These are phyloP conservation scores for Vitrella brassicaformis DNA, from an alignment of 73 alveolate genomes.

Conservation along the genomic window DNA sequence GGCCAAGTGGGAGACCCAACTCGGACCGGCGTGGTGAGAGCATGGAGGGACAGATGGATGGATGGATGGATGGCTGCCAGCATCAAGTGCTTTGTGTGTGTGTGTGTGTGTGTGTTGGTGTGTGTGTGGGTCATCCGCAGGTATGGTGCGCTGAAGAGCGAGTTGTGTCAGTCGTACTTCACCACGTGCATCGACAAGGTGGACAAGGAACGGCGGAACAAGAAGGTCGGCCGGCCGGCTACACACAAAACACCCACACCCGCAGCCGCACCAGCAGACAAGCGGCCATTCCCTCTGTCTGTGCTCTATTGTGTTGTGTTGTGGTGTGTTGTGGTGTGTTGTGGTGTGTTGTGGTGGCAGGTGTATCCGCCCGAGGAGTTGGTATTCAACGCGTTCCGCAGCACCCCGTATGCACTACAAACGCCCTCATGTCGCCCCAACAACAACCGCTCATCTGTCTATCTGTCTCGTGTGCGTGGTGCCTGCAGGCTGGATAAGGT, in stretches of 20 bases:
- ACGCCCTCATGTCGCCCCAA: neutral
- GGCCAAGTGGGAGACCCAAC: no score
- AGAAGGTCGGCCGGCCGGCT: neutral
- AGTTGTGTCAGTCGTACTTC: neutral
- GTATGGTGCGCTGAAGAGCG: neutral
- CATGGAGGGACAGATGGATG: no score
- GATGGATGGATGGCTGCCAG: neutral
- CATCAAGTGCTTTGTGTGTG: neutral
- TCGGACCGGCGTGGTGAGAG: no score
- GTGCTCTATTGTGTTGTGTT: no score
- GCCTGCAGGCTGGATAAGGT: slow-evolving; percentile 30
- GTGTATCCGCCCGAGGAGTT: neutral
- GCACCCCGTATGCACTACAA: neutral
- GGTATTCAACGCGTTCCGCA: neutral
- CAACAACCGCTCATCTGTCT: neutral
- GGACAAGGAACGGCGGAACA: neutral
- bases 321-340: neutral
- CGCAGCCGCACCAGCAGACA: neutral
- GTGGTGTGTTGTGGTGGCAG: neutral
- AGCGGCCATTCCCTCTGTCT: neutral
- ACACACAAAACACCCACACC: neutral
- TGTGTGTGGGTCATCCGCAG: no score
- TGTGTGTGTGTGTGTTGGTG: neutral
- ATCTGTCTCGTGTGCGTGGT: neutral
- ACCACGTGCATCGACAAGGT: neutral